Base-by-base conservation (phyloP, 768 basidiomycete species). In the Lanmaoa rubissima region DNA sequence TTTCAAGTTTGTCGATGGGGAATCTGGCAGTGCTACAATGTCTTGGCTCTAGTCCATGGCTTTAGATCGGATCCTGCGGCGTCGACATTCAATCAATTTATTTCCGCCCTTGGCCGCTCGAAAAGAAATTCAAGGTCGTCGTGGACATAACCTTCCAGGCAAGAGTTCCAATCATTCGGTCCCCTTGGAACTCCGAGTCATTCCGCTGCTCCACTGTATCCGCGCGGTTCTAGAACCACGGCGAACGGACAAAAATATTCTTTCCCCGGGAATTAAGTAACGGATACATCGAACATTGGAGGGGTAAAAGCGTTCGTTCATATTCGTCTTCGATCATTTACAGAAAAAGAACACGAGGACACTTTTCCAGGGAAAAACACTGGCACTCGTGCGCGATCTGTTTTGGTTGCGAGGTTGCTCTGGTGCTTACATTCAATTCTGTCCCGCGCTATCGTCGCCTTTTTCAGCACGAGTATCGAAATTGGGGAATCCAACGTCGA, bases 401-500 rank as follows among this genome's bases (percentile, higher is more conserved):
- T 35, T 8, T n/a, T 16, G 4, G 17, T 8, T 5, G 52, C 21
- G 12, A 21, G 5, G 9, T 55, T 28, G 6, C 28, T 28, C 35
- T 36, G 5, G 34, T 26, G 26, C 40, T 32, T 31, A 8, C 5
- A 21, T 19, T 61, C 19, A 45, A 42, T 43, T 41, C 14, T 44
- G 19, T 31, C 13, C 17, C 12, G 40, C 24, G 3, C n/a, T 34
- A 44, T 41, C 26, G 5, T 46, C 44, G 10, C 17, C 34, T 6
- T 13, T 26, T 17, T n/a, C 4, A 1, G 2, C 10, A 12, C n/a
- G 63, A 21, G 31, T 24, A 4, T 47, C 49, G 32, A 68, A 68
- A 48, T 60, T 43, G 1, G 84, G 80, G 61, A 77, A 86, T 4
- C 80, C 84, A 9, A 86, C 70, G 60, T 88, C 81, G 6, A 78